These are phyloP conservation scores for Aspergillus niger DNA, from an alignment of 2,329 filamentous ascomycete genomes.

Conservation along the genomic window DNA sequence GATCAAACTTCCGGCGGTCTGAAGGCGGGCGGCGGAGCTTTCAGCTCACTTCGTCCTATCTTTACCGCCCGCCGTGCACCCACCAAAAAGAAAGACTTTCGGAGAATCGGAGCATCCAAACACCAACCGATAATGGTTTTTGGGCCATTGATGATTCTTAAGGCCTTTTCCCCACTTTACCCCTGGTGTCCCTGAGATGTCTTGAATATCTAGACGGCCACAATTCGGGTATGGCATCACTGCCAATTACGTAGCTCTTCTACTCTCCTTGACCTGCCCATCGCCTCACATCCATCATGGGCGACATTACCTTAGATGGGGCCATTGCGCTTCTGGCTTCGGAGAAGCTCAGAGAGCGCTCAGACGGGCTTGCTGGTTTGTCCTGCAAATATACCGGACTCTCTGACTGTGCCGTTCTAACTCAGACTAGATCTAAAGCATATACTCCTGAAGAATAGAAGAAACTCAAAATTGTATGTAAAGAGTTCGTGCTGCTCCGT, in stretches of 20 bases:
- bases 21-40: constrained; percentile 21
- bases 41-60: constrained; percentile 12
- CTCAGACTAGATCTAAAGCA: constrained; percentile 53
- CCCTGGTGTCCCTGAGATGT: neutral
- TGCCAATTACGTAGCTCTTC: neutral
- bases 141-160: neutral
- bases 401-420: constrained; percentile 16
- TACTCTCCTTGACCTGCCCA: too few relatives aligned
- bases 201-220: neutral
- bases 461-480: constrained; percentile 40
- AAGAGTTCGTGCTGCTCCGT: neutral
- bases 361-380: constrained; percentile 53
- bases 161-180: neutral
- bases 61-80: neutral
- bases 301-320: constrained; percentile 45
- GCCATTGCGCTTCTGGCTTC: constrained; percentile 47
- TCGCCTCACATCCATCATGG: constrained; percentile 32
- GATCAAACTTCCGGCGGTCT: constrained; percentile 38
- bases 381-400: neutral
- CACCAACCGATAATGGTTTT: neutral
- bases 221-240: neutral
- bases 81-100: neutral
- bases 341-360: constrained; percentile 49
- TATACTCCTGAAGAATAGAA: constrained; percentile 57
- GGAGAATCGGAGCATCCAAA: neutral